Evolutionary conservation across 805 yeast species (phyloP), one percentile per base, ranked within the genome.

Genomic region (Kazachstania viticola): DNA sequence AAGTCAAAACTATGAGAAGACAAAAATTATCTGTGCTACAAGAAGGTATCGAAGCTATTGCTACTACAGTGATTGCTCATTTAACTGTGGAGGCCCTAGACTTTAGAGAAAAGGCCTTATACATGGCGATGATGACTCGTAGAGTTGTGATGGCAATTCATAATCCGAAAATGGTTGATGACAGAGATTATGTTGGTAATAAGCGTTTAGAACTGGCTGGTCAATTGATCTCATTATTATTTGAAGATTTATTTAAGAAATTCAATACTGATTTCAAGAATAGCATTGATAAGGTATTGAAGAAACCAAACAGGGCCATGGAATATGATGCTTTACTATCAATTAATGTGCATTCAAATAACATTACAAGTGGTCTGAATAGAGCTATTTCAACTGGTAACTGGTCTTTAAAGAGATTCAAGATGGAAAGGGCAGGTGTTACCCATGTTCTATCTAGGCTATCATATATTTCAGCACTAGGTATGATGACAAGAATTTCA

Each of bases 381-480:
- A 71, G 97, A 49, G 96, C 99, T 27, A 91, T 91, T 29, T 87
- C 97, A 12, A 91, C 99, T 0, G 99, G 99, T 46, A 91, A 91
- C 57, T 91, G 99, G 99, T 84, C 96, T 3, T 69, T 91, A 51
- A 91, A 91, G 61, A 80, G 99, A 64, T 91, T 91, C 67, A 88
- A 87, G 77, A 91, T 91, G 99, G 98, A 91, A 61, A 73, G 98
- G 39, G 98, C 98, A 0, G 98, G 98, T 62, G 98, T 91, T 32
- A 91, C 98, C 3, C 98, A 91, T 56, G 96, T 91, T 25, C 65
- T 91, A 34, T 79, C 94, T 37, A 72, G 98, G 51, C 62, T 91
- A 36, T 81, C 95, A 14, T 91, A 84, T 56, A 88, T 91, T 28
- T 78, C 94, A 7, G 98, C 98, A 0, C 63, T 91, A 38, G 98